Evolutionary conservation across 306 rosid genomes (phyloP), one percentile per base, ranked within the genome.

Genomic region (Gastrolobium villosum): DNA sequence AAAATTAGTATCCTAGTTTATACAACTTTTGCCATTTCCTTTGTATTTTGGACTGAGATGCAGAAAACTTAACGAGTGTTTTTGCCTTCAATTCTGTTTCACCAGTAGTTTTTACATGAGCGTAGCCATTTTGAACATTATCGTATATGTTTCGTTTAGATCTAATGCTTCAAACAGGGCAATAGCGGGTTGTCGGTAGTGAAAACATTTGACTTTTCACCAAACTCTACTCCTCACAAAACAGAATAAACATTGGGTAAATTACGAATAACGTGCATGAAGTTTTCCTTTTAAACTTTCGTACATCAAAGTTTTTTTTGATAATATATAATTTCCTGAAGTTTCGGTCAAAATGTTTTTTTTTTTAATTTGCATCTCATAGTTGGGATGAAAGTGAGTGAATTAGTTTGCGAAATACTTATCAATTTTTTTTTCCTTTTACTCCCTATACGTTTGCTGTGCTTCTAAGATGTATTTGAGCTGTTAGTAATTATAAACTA

Each of bases 111-210:
- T 61, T 73, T n/a, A n/a, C n/a, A n/a, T n/a, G n/a, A n/a, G n/a
- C n/a, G n/a, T n/a, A n/a, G n/a, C n/a, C n/a, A n/a, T n/a, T n/a
- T n/a, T n/a, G n/a, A 44, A 81, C 70, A 36, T 79, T 49, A 7
- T 75, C 77, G 72, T 56, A 70, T 81, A 43, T 72, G 80, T 69
- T 81, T 86, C 72, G 68, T 77, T 68, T 68, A 68, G 59, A 44
- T 65, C 32, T 2, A 20, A 43, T 20, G 15, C 37, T 65, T 40
- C 14, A 64, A 20, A 40, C 50, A 15, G 52, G n/a, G 45, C 14
- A 64, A 2, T 3, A 4, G 35, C 40, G 14, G 5, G 20, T 35
- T 36, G 7, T 5, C 34, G 31, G 30, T 5, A 8, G 36, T 20
- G 36, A 9, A 31, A 39, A n/a, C n/a, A 31, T 14, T 11, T 40